These are phyloP conservation scores for Globisporangium nodosum DNA, from an alignment of 352 stramenopile species.

Conservation along the genomic window DNA sequence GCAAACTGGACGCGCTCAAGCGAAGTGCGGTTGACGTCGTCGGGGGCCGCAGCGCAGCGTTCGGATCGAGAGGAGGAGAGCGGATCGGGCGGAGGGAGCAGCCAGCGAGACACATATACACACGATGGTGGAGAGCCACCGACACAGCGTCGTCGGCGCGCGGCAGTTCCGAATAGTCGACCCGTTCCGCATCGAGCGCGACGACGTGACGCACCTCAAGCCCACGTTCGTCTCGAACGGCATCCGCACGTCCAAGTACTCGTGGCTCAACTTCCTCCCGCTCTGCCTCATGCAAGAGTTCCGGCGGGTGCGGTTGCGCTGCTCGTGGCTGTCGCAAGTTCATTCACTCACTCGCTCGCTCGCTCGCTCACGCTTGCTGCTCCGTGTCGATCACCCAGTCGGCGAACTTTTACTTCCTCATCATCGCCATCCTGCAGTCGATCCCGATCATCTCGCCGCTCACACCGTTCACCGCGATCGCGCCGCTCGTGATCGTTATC, in stretches of 20 bases:
- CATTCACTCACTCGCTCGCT: slow-evolving; percentile 17
- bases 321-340: background rate
- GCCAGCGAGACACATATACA: background rate
- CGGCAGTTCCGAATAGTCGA: slow-evolving; percentile 54
- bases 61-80: too few species aligned
- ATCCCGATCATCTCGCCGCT: slow-evolving; percentile 61
- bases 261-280: slow-evolving; percentile 59
- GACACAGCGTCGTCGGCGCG: slow-evolving; percentile 17
- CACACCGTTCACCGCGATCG: slow-evolving; percentile 58
- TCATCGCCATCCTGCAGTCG: slow-evolving; percentile 69
- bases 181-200: slow-evolving; percentile 52
- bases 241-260: slow-evolving; percentile 92
- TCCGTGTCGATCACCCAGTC: slow-evolving; percentile 34
- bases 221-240: slow-evolving; percentile 66
- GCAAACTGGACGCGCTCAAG: too few species aligned
- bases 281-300: slow-evolving; percentile 81
- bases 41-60: too few species aligned
- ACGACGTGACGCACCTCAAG: slow-evolving; percentile 45
- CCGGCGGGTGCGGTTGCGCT: slow-evolving; percentile 40
- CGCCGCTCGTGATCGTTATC: slow-evolving; percentile 81
- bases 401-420: slow-evolving; percentile 68
- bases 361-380: background rate
- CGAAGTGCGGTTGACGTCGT: too few species aligned
- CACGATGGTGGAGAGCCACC: slow-evolving; percentile 3
- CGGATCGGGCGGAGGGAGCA: too few species aligned